Evolutionary conservation across 1,139 yeast genomes (phyloP).

Genomic region (Suhomyces bolitotheri): DNA sequence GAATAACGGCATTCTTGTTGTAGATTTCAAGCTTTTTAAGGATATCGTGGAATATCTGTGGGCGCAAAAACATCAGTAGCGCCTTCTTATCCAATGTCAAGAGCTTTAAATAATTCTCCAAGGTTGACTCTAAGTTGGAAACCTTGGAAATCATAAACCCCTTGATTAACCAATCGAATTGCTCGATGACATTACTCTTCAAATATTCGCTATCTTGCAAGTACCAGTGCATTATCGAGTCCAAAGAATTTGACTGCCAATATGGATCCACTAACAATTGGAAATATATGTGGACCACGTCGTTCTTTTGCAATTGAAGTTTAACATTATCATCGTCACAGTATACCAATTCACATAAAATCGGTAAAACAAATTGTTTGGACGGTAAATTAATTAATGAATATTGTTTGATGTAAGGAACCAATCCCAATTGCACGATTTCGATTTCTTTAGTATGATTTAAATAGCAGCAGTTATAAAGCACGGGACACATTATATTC

Average conservation of each 20-base stretch:
- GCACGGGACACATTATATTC: constrained; percentile 44
- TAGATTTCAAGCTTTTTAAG: constrained; percentile 29
- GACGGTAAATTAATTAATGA: constrained; percentile 51
- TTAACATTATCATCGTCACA: constrained; percentile 42
- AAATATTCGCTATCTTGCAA: constrained; percentile 29
- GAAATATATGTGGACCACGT: constrained; percentile 49
- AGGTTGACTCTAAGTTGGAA: constrained; percentile 42
- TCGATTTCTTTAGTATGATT: constrained; percentile 54
- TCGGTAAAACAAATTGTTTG: constrained; percentile 62
- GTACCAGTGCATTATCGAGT: constrained; percentile 50
- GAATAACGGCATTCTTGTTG: constrained; percentile 39
- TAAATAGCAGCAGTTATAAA: constrained; percentile 60
- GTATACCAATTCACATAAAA: constrained; percentile 62
- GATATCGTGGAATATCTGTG: constrained; percentile 30
- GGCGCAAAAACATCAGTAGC: constrained; percentile 28
- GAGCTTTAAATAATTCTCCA: constrained; percentile 42
- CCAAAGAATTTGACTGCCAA: constrained; percentile 72
- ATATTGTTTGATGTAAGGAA: constrained; percentile 51
- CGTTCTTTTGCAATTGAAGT: constrained; percentile 35
- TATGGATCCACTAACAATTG: constrained; percentile 57
- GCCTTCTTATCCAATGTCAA: constrained; percentile 24
- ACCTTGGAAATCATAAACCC: constrained; percentile 44
- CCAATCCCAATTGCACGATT: constrained; percentile 53
- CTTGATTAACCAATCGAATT: constrained; percentile 34
- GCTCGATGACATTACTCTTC: constrained; percentile 28